These are phyloP conservation scores for Bipolaris victoriae DNA, from an alignment of 2,329 filamentous ascomycete species.

Conservation along the genomic window DNA sequence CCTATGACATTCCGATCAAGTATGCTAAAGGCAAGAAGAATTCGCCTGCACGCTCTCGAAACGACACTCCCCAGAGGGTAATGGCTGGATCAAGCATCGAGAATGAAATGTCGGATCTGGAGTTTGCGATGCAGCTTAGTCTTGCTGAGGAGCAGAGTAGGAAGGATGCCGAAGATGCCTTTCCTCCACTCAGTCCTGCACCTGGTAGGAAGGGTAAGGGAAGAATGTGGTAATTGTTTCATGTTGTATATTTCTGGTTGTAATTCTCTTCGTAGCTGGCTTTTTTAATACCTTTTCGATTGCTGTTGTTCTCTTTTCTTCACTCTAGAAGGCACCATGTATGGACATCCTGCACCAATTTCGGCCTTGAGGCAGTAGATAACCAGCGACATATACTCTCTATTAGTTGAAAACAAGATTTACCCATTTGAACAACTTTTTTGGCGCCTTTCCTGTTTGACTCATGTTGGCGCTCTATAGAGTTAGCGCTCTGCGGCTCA, in stretches of 20 bases:
- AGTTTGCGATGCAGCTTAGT: slow-evolving; percentile 67
- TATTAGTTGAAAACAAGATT: neutral
- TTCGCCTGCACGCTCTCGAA: slow-evolving; percentile 26
- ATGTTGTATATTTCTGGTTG: neutral
- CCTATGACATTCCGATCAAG: slow-evolving; percentile 55
- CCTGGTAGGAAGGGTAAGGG: slow-evolving; percentile 39
- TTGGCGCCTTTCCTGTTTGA: slow-evolving; percentile 2
- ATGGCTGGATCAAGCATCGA: slow-evolving; percentile 47
- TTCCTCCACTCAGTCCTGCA: slow-evolving; percentile 39
- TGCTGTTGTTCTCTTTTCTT: neutral
- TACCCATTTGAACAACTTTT: neutral
- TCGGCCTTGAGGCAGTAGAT: neutral
- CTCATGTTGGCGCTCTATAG: neutral
- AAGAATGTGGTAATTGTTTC: slow-evolving; percentile 24
- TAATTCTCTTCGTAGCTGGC: neutral
- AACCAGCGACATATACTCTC: neutral
- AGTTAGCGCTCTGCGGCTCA: slow-evolving; percentile 8
- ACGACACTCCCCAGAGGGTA: slow-evolving; percentile 36
- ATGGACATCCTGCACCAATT: neutral
- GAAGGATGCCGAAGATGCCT: slow-evolving; percentile 36
- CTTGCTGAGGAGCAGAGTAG: slow-evolving; percentile 64
- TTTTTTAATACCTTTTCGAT: slow-evolving; percentile 1
- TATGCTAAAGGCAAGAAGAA: slow-evolving; percentile 51
- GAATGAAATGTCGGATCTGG: slow-evolving; percentile 62
- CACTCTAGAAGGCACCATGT: neutral